A percentile compares a stretch with the other conserved stretches of the same genome.
These are phyloP conservation scores for Phytophthora cactorum DNA, from an alignment of 352 stramenopile species.

Conservation along the genomic window DNA sequence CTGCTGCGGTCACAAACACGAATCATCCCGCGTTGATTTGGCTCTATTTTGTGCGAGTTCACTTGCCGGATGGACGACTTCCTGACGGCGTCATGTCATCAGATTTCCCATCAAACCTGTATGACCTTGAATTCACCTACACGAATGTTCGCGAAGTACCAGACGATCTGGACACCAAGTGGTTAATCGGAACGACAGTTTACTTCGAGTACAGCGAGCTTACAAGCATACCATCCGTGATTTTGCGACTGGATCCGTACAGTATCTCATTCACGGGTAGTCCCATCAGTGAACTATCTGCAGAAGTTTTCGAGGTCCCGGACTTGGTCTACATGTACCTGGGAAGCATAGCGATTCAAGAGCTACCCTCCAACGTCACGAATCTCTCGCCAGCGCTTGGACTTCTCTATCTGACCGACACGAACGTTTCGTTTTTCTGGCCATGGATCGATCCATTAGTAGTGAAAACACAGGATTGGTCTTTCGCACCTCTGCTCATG, in stretches of 20 bases:
- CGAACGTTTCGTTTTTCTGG: no score
- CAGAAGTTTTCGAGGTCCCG: constrained; percentile 29
- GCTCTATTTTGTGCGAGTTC: constrained; percentile 15
- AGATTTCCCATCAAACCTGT: constrained; percentile 22
- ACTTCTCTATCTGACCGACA: no score
- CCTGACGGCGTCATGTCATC: constrained; percentile 18
- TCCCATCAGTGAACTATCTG: constrained; percentile 15
- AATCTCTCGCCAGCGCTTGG: no score
- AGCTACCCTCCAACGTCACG: no score
- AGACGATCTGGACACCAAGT: constrained; percentile 44
- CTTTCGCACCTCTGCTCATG: no score
- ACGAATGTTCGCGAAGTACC: constrained; percentile 39
- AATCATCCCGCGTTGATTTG: constrained; percentile 28
- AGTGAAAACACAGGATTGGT: no score
- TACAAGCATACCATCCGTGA: constrained; percentile 3
- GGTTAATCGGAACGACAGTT: constrained; percentile 27
- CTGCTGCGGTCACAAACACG: constrained; percentile 31
- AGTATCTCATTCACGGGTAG: constrained; percentile 31
- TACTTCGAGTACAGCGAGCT: constrained; percentile 37
- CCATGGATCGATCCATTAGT: no score
- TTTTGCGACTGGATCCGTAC: constrained; percentile 15
- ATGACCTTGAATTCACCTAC: constrained; percentile 41
- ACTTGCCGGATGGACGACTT: constrained; percentile 11
- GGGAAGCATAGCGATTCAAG: constrained; percentile 3
- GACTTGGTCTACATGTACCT: constrained; percentile 25